phyloP scores from a whole-genome alignment of 2,329 filamentous ascomycete genomes.

The Harringtonia aguacate region DNA sequence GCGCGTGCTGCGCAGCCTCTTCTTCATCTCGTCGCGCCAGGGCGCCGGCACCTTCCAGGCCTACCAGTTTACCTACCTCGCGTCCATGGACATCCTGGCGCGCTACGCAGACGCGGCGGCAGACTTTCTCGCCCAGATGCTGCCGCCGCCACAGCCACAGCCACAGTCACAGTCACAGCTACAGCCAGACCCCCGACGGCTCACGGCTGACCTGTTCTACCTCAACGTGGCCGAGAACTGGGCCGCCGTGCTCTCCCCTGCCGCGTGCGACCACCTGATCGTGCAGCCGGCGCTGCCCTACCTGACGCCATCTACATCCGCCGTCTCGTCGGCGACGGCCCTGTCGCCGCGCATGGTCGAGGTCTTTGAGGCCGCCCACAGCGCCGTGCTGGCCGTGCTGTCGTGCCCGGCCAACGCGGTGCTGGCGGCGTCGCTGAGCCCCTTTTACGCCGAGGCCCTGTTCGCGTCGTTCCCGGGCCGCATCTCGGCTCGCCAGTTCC shows the following conservation, averaged over 20 bases:
- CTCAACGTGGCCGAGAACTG: conserved; percentile 81
- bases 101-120: conserved; percentile 57
- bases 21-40: conserved; percentile 69
- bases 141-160: conserved; percentile 29
- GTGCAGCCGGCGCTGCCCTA: conserved; percentile 66
- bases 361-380: conserved; percentile 83
- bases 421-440: conserved; percentile 60
- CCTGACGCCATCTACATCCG: conserved; percentile 33
- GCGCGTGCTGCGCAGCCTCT: conserved; percentile 63
- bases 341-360: conserved; percentile 36
- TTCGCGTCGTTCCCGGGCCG: conserved; percentile 70
- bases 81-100: conserved; percentile 70
- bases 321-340: conserved; percentile 15
- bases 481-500: conserved; percentile 76
- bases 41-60: conserved; percentile 68
- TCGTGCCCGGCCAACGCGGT: conserved; percentile 67
- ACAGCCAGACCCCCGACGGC: conserved; percentile 51
- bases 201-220: conserved; percentile 67
- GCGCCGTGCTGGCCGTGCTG: conserved; percentile 67
- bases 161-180: conserved; percentile 39
- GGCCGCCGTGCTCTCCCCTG: conserved; percentile 55
- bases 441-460: conserved; percentile 74
- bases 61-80: conserved; percentile 74
- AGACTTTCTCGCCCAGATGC: conserved; percentile 55
- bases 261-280: conserved; percentile 60